Conservation (phyloP, 1,139 yeast species). For the Yamadazyma membranifaciens region DNA sequence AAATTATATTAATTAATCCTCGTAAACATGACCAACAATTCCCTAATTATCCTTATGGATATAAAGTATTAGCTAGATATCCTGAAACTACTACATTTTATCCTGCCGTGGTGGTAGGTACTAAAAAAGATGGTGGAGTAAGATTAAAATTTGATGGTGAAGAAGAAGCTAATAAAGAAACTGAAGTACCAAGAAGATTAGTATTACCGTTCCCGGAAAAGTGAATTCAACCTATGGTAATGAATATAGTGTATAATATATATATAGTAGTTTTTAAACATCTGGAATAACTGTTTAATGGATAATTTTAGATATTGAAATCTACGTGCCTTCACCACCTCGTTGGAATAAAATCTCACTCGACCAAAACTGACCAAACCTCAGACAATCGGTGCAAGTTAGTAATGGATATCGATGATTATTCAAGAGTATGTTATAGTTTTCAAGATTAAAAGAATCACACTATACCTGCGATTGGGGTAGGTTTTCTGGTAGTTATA, state of each 20-base stretch:
- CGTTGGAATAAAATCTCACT: slow-evolving; percentile 3
- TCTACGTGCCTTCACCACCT: background rate
- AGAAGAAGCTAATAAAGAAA: slow-evolving; percentile 93
- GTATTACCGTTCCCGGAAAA: slow-evolving; percentile 73
- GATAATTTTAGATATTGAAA: too few relatives aligned
- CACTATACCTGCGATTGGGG: background rate
- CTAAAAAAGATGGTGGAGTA: slow-evolving; percentile 73
- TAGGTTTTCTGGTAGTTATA: background rate
- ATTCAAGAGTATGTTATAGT: slow-evolving; percentile 46
- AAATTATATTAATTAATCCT: slow-evolving; percentile 57
- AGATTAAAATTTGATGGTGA: slow-evolving; percentile 91
- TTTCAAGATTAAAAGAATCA: too few relatives aligned
- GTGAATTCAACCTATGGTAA: background rate
- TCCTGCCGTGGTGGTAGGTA: slow-evolving; percentile 87
- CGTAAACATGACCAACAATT: slow-evolving; percentile 24
- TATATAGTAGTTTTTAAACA: background rate
- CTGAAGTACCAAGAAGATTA: slow-evolving; percentile 82
- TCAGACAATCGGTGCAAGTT: too few relatives aligned
- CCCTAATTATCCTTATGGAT: slow-evolving; percentile 66
- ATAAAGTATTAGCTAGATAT: slow-evolving; percentile 86
- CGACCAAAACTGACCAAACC: background rate
- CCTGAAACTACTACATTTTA: slow-evolving; percentile 98
- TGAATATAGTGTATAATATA: background rate
- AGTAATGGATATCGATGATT: slow-evolving; percentile 51
- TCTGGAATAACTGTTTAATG: too few relatives aligned